Evolutionary conservation across 441 rosid genomes (phyloP), one percentile per base, ranked within the genome.

Genomic region (Rhodomyrtus psidioides): DNA sequence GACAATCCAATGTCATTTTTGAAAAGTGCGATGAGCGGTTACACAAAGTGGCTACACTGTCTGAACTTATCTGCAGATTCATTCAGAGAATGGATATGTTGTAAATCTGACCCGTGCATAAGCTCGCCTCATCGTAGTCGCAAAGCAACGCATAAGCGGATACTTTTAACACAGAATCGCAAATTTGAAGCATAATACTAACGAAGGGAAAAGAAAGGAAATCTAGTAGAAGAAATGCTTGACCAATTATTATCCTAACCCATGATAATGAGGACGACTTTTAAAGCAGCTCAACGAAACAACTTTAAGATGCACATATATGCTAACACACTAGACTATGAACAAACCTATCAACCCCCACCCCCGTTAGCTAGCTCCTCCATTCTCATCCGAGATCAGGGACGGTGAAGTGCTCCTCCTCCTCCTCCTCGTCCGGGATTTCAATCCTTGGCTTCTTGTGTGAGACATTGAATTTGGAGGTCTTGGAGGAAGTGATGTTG

Each of bases 381-480:
- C 53, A 23, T 9, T 30, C 82, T 94, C 85, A 94, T 27, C 99
- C 99, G n/a, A 97, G 96, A 87, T 97, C 96, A 6, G 99, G 99
- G 82, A 97, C 99, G 12, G 93, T 95, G 91, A 93, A 96, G 91
- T 86, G 90, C 91, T 96, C 99, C 9, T 94, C 96, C 3, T 95
- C 95, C 3, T 95, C 95, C 9, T 97, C 98, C 2, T 39, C 79
- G n/a, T n/a, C n/a, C 4, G 70, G 55, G n/a, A 42, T 53, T 55
- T 76, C 86, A 39, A 79, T 53, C 86, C 74, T 85, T 27, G 83
- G 56, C 56, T 76, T 85, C 86, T 85, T 85, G 62, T 15, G 56
- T 19, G 83, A 53, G 70, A 39, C 49, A 82, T 46, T 75, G 75
- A 42, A 79, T 56, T 76, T 85, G 34, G 86, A 42, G 17, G 83